Percentiles rank a stretch among this genome's conserved stretches.
These are phyloP conservation scores for Torrubiella hemipterigena DNA, from an alignment of 2,329 filamentous ascomycete genomes.

Conservation along the genomic window DNA sequence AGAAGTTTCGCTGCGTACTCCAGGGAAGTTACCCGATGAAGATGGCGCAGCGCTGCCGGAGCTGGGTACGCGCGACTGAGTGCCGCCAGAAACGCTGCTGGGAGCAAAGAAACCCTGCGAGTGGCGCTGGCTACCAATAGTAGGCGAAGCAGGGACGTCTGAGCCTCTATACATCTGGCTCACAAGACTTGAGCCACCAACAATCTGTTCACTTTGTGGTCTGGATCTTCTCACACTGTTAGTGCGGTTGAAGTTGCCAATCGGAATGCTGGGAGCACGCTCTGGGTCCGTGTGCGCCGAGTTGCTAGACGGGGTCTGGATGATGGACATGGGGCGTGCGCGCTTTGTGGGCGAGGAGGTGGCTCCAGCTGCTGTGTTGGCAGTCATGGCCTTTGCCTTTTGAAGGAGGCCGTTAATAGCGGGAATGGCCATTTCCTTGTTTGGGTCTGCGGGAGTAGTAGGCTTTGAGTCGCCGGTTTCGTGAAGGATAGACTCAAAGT, in stretches of 20 bases:
- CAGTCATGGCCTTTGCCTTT: conserved; percentile 50
- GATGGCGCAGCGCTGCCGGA: conserved; percentile 29
- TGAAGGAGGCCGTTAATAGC: conserved; percentile 30
- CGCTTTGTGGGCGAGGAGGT: conserved; percentile 34
- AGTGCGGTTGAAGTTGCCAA: conserved; percentile 43
- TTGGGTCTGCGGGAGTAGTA: conserved; percentile 36
- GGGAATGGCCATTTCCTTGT: conserved; percentile 49
- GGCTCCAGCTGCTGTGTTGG: too few species aligned
- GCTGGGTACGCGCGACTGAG: conserved; percentile 38
- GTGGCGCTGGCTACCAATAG: conserved; percentile 44
- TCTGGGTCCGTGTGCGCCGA: conserved; percentile 51
- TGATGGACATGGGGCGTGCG: conserved; percentile 45
- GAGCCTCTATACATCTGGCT: conserved; percentile 82
- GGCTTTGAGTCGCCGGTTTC: conserved; percentile 49
- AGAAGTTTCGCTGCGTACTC: conserved; percentile 54
- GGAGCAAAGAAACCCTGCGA: conserved; percentile 53
- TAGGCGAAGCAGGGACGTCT: conserved; percentile 49
- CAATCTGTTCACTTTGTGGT: conserved; percentile 53
- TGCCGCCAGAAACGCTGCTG: conserved; percentile 34
- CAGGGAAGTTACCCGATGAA: conserved; percentile 54
- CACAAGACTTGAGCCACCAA: conserved; percentile 57
- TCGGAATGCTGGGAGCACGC: conserved; percentile 65
- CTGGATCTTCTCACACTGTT: conserved; percentile 41
- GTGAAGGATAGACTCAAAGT: conserved; percentile 88
- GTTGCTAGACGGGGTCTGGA: conserved; percentile 22